Base-by-base conservation (phyloP, 2,329 filamentous ascomycete species). In the Blumeria graminis region DNA sequence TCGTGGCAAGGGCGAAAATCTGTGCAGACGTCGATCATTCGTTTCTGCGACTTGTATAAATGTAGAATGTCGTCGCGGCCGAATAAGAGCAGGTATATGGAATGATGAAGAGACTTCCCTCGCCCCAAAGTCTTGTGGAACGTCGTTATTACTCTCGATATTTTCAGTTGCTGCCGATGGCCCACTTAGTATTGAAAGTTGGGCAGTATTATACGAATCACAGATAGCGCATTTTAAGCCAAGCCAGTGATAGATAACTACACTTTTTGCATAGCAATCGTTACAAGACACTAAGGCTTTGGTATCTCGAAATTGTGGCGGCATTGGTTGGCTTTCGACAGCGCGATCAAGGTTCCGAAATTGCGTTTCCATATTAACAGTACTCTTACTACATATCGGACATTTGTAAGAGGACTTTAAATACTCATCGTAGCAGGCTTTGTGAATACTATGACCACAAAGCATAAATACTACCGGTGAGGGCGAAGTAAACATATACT, bases 311-410 rank as follows among this genome's bases (percentile, higher is more conserved):
- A 89, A 94, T 60, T 93, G 85, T 6, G 75, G 70, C 0, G 92
- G 92, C 88, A 98, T 96, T 1, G 92, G 92, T 66, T 98, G 92
- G 48, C 76, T 76, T 61, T 84, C 77, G 58, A 98, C 94, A 54
- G 87, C 82, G 55, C 88, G 78, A 64, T 95, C 90, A 36, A 96
- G 71, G 62, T 92, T 92, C 53, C 87, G 81, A 71, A 96, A 98
- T 63, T 93, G 85, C 39, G 86, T 78, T 65, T 95, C 90, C 90
- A 98, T 98, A 66, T 96, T 96, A 61, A 87, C 80, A n/a, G 94
- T 83, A 61, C 86, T 94, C 69, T 92, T 94, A 71, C 84, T 94
- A 75, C 92, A 98, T 53, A 95, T 88, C 0, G 90, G 92, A 64
- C 92, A 98, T 65, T 90, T 93, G 71, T 96, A 98, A 6, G 89